Conservation (phyloP, 179 eudicot genomes). For the Sideroxylon spinosum region DNA sequence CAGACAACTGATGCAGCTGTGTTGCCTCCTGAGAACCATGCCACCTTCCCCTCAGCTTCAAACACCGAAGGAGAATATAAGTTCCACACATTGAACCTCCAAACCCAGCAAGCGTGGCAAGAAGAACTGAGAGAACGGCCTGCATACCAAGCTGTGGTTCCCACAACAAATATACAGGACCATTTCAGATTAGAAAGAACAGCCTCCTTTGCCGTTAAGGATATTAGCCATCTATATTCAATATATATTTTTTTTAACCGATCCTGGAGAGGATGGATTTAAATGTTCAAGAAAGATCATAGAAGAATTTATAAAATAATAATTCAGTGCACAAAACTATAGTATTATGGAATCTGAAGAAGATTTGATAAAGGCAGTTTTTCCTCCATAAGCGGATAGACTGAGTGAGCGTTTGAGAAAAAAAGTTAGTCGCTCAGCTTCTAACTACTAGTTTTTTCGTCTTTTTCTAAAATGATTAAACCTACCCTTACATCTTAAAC, state of each 20-base stretch:
- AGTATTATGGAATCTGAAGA: too few relatives aligned
- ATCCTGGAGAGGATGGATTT: background rate
- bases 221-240: background rate
- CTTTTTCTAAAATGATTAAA: too few relatives aligned
- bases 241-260: too few relatives aligned
- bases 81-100: slow-evolving; percentile 74
- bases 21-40: slow-evolving; percentile 20
- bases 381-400: too few relatives aligned
- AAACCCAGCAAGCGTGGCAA: slow-evolving; percentile 84
- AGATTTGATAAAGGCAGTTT: too few relatives aligned
- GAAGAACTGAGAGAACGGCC: slow-evolving; percentile 68
- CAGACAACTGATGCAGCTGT: slow-evolving; percentile 31
- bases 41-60: slow-evolving; percentile 43
- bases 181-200: background rate
- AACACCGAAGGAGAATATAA: slow-evolving; percentile 47
- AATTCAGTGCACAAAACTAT: background rate
- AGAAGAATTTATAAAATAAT: background rate
- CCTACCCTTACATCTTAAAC: too few relatives aligned
- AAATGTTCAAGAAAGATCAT: background rate
- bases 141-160: slow-evolving; percentile 60
- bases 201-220: background rate
- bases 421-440: too few relatives aligned
- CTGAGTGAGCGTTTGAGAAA: too few relatives aligned
- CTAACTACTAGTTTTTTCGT: too few relatives aligned
- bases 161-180: slow-evolving; percentile 11